phyloP scores from a whole-genome alignment of 2,329 filamentous ascomycete species.

The Cladosporium sp. region DNA sequence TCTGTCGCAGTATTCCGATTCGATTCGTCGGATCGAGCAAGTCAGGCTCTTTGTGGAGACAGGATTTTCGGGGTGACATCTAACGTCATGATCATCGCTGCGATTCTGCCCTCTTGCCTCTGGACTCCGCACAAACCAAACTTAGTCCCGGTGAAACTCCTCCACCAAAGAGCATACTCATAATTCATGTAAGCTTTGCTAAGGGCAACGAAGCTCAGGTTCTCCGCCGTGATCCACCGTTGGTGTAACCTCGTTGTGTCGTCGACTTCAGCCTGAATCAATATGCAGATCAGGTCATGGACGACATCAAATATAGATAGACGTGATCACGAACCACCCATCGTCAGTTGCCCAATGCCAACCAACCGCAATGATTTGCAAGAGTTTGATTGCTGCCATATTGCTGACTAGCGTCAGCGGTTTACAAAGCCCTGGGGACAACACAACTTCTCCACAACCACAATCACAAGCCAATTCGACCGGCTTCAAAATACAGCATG shows the following conservation, averaged over 20 bases:
- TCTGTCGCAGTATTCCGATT: no score
- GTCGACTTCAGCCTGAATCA: neutral
- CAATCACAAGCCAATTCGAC: slow-evolving; percentile 20
- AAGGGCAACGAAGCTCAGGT: neutral
- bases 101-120: no score
- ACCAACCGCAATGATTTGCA: neutral
- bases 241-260: neutral
- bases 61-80: neutral
- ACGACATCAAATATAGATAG: neutral
- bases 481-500: slow-evolving; percentile 35
- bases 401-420: neutral
- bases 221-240: slow-evolving; percentile 3
- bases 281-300: neutral
- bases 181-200: neutral
- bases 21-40: no score
- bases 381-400: neutral
- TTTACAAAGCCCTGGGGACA: neutral
- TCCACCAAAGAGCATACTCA: neutral
- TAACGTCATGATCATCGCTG: neutral
- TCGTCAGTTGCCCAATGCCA: neutral
- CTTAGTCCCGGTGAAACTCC: neutral
- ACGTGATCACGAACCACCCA: neutral
- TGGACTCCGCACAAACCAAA: neutral
- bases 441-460: neutral
- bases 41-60: neutral